Evolutionary conservation across 1,284 basidiomycete species (phyloP).

Genomic region (Ceratobasidium sp.): DNA sequence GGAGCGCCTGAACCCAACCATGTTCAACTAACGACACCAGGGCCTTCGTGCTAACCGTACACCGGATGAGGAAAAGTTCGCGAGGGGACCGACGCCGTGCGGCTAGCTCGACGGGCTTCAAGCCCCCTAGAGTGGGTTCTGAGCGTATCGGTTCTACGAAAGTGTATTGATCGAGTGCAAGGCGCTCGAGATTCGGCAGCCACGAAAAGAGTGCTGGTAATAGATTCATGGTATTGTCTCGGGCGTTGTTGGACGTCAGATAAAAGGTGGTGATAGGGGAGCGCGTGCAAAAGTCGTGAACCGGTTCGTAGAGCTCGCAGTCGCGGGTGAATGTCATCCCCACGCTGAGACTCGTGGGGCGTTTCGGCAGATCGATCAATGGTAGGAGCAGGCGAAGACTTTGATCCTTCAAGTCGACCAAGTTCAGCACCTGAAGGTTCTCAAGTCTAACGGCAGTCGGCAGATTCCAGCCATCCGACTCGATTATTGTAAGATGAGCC

Average conservation of each 20-base stretch:
- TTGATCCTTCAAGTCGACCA: slow-evolving; percentile 12
- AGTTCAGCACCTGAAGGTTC: slow-evolving; percentile 2
- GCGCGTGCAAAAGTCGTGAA: neutral
- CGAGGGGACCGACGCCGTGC: neutral
- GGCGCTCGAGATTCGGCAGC: neutral
- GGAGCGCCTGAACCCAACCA: neutral
- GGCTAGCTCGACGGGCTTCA: neutral
- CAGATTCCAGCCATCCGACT: slow-evolving; percentile 16
- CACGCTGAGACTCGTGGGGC: slow-evolving; percentile 1
- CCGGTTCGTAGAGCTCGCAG: neutral
- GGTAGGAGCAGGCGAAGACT: slow-evolving; percentile 11
- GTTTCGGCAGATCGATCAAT: slow-evolving; percentile 3
- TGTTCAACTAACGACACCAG: neutral
- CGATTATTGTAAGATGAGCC: neutral
- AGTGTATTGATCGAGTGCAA: slow-evolving; percentile 1
- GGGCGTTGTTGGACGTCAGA: neutral
- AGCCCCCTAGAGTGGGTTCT: no score
- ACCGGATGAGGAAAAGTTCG: neutral
- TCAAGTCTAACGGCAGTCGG: slow-evolving; percentile 1
- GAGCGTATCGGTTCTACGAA: neutral
- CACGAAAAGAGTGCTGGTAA: neutral
- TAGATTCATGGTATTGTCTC: neutral
- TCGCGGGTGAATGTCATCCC: neutral
- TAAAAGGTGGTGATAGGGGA: slow-evolving; percentile 18
- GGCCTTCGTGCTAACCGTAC: neutral